A percentile compares a stretch with the other conserved stretches of the same genome.
phyloP scores from a whole-genome alignment of 768 basidiomycete genomes.

The Rhizopogon roseolus region DNA sequence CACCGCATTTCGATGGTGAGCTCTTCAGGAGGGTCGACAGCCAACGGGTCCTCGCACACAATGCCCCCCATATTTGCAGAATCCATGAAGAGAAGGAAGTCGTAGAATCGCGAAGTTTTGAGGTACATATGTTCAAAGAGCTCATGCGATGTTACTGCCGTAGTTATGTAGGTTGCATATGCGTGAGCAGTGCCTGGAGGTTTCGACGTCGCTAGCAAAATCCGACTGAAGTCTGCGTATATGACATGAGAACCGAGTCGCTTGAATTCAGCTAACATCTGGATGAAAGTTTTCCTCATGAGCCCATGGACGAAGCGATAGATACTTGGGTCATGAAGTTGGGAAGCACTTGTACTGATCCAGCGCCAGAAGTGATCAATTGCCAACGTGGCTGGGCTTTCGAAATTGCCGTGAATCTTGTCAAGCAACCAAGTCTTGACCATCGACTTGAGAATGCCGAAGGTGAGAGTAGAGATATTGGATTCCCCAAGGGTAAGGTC shows the following conservation, averaged over 20 bases:
- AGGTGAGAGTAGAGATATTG: slow-evolving; percentile 81
- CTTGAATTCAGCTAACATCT: slow-evolving; percentile 94
- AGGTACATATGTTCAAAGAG: slow-evolving; percentile 92
- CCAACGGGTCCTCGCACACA: slow-evolving; percentile 75
- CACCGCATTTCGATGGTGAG: slow-evolving; percentile 80
- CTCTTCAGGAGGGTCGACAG: slow-evolving; percentile 62
- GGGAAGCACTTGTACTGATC: slow-evolving; percentile 81
- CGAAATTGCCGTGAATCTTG: slow-evolving; percentile 64
- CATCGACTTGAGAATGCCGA: slow-evolving; percentile 80
- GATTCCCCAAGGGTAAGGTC: slow-evolving; percentile 87
- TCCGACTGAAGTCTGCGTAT: slow-evolving; percentile 88
- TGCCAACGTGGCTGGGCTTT: slow-evolving; percentile 61
- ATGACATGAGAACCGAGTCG: slow-evolving; percentile 90
- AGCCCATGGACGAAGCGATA: slow-evolving; percentile 92
- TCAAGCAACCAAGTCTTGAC: slow-evolving; percentile 90
- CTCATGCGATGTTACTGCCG: slow-evolving; percentile 91
- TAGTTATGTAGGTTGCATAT: slow-evolving; percentile 92
- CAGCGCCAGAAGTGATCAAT: slow-evolving; percentile 98
- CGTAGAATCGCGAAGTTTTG: slow-evolving; percentile 84
- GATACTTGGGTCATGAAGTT: slow-evolving; percentile 88
- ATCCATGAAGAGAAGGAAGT: slow-evolving; percentile 95
- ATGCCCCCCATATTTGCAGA: slow-evolving; percentile 87
- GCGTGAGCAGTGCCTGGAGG: slow-evolving; percentile 94
- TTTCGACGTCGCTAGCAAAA: slow-evolving; percentile 90
- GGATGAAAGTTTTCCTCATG: slow-evolving; percentile 98